phyloP scores from a whole-genome alignment of 169 alveolate genomes.

The Babesia divergens region DNA sequence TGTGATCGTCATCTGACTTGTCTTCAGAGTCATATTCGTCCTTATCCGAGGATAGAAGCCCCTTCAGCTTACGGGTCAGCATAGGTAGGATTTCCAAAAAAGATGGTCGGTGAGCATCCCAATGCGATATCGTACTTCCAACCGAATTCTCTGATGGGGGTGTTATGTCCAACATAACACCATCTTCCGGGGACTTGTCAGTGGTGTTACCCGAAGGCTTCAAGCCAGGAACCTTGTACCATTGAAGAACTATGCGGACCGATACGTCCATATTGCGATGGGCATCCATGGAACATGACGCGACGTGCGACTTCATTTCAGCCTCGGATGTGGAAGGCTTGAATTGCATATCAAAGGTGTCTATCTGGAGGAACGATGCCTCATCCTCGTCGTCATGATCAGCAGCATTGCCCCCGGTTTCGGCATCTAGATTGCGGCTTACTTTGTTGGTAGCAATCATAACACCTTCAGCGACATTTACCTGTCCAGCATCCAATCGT shows the following conservation, averaged over 20 bases:
- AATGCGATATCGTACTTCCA: not conserved
- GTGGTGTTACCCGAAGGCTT: not conserved
- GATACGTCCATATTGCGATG: slow-evolving; percentile 29
- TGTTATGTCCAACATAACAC: not conserved
- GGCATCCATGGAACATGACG: slow-evolving; percentile 23
- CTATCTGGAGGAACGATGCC: not conserved
- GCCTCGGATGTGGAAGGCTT: slow-evolving; percentile 2
- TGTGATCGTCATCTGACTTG: slow-evolving; percentile 19
- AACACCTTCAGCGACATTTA: slow-evolving; percentile 42
- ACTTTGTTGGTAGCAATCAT: not conserved
- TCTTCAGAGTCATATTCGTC: slow-evolving; percentile 9
- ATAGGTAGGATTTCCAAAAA: not conserved
- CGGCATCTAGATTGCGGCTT: not conserved
- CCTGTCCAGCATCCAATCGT: not conserved
- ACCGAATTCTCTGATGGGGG: not conserved
- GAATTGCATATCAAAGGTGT: slow-evolving; percentile 8
- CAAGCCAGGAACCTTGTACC: slow-evolving; percentile 41
- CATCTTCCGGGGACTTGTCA: not conserved
- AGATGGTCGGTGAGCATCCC: not conserved
- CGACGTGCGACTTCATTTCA: not conserved
- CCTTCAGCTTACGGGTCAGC: not conserved
- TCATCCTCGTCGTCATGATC: slow-evolving; percentile 49
- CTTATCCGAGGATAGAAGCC: not conserved
- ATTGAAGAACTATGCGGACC: slow-evolving; percentile 53
- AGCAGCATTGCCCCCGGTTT: not conserved